Evolutionary conservation across 2,329 filamentous ascomycete genomes (phyloP), one percentile per base, ranked within the genome.

Genomic region (Penicillium sp.): DNA sequence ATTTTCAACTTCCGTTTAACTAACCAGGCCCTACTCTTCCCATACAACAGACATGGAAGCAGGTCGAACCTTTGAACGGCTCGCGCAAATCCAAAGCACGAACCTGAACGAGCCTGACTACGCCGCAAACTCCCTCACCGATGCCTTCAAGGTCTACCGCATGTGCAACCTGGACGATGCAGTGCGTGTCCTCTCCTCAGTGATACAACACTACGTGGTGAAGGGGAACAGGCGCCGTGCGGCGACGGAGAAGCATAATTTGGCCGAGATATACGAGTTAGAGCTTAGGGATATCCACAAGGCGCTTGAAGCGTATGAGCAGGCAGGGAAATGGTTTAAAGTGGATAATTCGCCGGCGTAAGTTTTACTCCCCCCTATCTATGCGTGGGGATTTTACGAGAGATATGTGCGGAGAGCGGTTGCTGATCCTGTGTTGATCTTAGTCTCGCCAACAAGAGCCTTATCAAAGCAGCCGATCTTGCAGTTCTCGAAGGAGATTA

Each of bases 101-200:
- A 89, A 93, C 71, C 86, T 98, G 55, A 96, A 93, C 75, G 93
- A 98, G 74, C 91, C 91, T 47, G 92, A 96, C 75, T 95, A 98
- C 75, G 92, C 93, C 52, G 93, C 94, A 66, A 96, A 96, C 79
- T 90, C 90, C 52, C 83, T 93, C 64, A 87, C 90, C 72, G 93
- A 98, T 77, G 95, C 95, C 56, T 98, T 93, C 86, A 97, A 98
- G 83, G 90, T 92, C 63, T 98, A 97, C 82, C 87, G 90, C 71
- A 96, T 93, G 79, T 88, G 91, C 57, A 88, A 91, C 71, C 93
- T 93, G 21, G 85, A 92, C 74, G 90, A 94, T 71, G 94, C 93
- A 17, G 91, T 90, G 48, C 84, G 91, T 64, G 93, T 91, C 73
- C 82, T 97, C 60, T 87, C 92, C 67, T 82, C 88, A 67, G 91